Conservation (phyloP, 2,329 filamentous ascomycete species). For the Domatiomyces catenatus region DNA sequence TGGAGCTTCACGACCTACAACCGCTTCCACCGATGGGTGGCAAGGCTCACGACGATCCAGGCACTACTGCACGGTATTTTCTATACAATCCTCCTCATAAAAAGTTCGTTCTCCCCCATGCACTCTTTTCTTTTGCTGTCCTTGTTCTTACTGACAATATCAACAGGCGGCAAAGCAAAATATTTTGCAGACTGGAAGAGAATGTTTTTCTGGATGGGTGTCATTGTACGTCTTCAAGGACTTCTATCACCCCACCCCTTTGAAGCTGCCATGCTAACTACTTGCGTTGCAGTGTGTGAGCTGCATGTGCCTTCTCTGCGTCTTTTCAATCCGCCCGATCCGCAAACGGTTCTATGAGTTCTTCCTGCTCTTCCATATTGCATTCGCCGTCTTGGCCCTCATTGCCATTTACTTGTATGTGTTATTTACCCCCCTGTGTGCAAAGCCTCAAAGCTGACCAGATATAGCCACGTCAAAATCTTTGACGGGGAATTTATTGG, state of each 20-base stretch:
- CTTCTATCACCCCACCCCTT: neutral
- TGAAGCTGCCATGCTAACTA: constrained; percentile 23
- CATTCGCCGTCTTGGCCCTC: constrained; percentile 25
- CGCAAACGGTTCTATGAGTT: constrained; percentile 30
- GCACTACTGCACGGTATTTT: constrained; percentile 47
- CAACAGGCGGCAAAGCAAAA: neutral
- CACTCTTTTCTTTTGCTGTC: too few relatives aligned
- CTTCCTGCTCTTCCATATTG: constrained; percentile 26
- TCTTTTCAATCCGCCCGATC: constrained; percentile 18
- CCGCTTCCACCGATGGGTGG: constrained; percentile 51
- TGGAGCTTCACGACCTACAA: constrained; percentile 55
- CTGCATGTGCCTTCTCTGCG: constrained; percentile 21
- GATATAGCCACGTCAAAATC: constrained; percentile 30
- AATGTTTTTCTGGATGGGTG: constrained; percentile 27
- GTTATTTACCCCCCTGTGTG: neutral
- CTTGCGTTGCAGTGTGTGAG: constrained; percentile 30
- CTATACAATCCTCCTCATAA: constrained; percentile 31
- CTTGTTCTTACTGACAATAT: neutral
- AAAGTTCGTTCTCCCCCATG: neutral
- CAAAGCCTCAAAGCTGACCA: neutral
- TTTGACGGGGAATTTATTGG: constrained; percentile 34
- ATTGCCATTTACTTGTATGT: constrained; percentile 34
- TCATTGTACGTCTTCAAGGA: constrained; percentile 15
- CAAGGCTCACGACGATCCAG: constrained; percentile 45
- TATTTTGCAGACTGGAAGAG: constrained; percentile 12